These are phyloP conservation scores for Dendrocalamus latiflorus DNA, from an alignment of 202 grass and related monocot genomes.

Conservation along the genomic window DNA sequence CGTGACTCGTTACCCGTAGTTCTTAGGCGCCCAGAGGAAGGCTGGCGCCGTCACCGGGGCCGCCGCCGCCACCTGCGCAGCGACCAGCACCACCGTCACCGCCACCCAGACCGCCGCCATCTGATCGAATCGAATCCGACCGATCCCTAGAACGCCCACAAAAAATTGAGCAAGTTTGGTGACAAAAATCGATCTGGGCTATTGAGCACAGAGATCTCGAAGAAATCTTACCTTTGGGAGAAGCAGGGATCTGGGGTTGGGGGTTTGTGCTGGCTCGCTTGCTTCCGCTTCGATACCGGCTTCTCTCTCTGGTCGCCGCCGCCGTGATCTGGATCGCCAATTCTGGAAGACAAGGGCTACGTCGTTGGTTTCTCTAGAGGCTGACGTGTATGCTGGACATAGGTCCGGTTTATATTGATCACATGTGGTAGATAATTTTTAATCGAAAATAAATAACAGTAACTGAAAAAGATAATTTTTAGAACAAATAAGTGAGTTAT, in stretches of 20 bases:
- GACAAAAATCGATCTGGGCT: not conserved
- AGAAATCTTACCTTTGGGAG: conserved; percentile 13
- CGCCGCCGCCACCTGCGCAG: conserved; percentile 24
- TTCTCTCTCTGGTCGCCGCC: not conserved
- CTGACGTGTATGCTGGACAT: not conserved
- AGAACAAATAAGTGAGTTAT: too few relatives aligned
- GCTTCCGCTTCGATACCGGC: not conserved
- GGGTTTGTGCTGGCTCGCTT: not conserved
- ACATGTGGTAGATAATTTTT: too few relatives aligned
- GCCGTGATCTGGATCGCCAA: conserved; percentile 16
- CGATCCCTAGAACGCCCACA: not conserved
- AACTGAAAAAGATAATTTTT: too few relatives aligned
- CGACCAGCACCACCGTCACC: conserved; percentile 31
- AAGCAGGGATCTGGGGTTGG: not conserved
- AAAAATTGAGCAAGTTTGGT: not conserved
- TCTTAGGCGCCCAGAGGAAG: conserved; percentile 81
- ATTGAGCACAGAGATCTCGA: not conserved
- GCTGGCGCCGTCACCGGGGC: conserved; percentile 50
- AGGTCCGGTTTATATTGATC: too few relatives aligned
- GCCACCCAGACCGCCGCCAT: conserved; percentile 46
- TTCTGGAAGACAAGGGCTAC: not conserved
- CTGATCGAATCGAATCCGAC: conserved; percentile 12
- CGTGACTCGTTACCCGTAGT: conserved; percentile 51
- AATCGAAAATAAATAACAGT: too few relatives aligned
- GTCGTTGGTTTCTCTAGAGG: not conserved